Conservation (phyloP, 768 basidiomycete species). For the Melanogaster broomeanus region DNA sequence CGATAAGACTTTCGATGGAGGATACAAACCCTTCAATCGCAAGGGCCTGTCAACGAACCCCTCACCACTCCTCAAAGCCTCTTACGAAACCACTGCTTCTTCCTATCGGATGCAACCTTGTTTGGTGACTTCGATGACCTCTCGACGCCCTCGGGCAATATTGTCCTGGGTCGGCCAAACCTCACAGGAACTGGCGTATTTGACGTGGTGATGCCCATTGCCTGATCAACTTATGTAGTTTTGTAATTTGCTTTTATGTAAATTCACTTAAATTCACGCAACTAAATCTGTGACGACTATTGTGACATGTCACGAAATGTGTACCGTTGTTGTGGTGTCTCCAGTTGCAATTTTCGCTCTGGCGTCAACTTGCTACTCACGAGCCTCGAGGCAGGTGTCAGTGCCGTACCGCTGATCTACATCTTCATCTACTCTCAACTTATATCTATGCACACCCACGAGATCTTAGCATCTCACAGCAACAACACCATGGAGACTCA, state of each 20-base stretch:
- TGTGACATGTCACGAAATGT: slow-evolving; percentile 16
- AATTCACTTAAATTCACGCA: too few species aligned
- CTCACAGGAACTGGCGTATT: slow-evolving; percentile 95
- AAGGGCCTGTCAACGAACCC: slow-evolving; percentile 91
- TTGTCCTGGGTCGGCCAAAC: slow-evolving; percentile 87
- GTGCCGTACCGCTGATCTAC: slow-evolving; percentile 23
- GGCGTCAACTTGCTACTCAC: neutral
- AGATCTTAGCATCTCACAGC: slow-evolving; percentile 9
- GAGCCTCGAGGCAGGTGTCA: slow-evolving; percentile 26
- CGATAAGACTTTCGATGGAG: slow-evolving; percentile 98
- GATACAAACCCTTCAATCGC: slow-evolving; percentile 97
- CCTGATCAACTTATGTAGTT: neutral
- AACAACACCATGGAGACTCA: slow-evolving; percentile 25
- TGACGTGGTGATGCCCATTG: slow-evolving; percentile 69
- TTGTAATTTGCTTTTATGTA: neutral
- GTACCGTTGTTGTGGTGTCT: slow-evolving; percentile 26
- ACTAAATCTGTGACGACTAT: slow-evolving; percentile 6
- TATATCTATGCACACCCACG: neutral
- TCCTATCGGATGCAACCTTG: slow-evolving; percentile 92
- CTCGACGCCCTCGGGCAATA: slow-evolving; percentile 85
- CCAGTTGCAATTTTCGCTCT: slow-evolving; percentile 13
- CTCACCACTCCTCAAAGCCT: slow-evolving; percentile 96
- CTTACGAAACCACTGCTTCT: slow-evolving; percentile 92
- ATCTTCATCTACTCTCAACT: slow-evolving; percentile 11
- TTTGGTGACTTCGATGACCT: slow-evolving; percentile 96